Evolutionary conservation across 306 rosid species (phyloP).

Genomic region (Cucumis sativus): Cucumber_9930_V3 NC_026657.2:15400001-15400500

Average conservation of each 20-base stretch:
- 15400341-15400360: constrained; percentile 36
- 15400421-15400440: not conserved
- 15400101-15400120: not conserved
- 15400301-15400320: constrained; percentile 81
- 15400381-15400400: constrained; percentile 11
- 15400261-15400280: constrained; percentile 61
- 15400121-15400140: not conserved
- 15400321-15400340: constrained; percentile 59
- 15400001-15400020: not conserved
- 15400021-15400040: not conserved
- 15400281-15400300: constrained; percentile 91
- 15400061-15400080: not conserved
- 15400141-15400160: not conserved
- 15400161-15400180: not conserved
- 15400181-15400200: constrained; percentile 28
- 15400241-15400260: constrained; percentile 76
- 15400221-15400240: constrained; percentile 75
- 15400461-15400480: not conserved
- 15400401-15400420: constrained; percentile 5
- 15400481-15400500: not conserved
- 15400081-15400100: not conserved
- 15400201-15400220: constrained; percentile 90
- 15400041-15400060: not conserved
- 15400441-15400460: not conserved
- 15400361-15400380: constrained; percentile 44